Evolutionary conservation across 2,329 filamentous ascomycete genomes (phyloP).

Genomic region (Phialemonium atrogriseum): DNA sequence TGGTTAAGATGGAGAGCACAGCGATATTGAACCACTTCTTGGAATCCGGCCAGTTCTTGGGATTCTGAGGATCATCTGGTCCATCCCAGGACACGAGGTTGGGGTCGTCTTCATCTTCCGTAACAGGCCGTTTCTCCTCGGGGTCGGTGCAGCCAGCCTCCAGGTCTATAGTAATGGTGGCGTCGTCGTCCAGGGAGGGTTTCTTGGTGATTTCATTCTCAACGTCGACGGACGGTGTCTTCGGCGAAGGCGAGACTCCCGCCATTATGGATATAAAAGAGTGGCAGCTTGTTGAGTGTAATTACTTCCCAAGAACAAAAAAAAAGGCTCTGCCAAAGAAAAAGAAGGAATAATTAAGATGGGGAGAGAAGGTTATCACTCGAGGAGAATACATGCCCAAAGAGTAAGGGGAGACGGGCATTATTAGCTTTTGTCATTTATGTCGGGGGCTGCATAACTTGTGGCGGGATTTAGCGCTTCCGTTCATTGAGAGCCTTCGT

Average conservation of each 20-base stretch:
- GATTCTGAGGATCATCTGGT: conserved; percentile 40
- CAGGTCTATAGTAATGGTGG: conserved; percentile 1
- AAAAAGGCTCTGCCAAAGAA: too few species aligned
- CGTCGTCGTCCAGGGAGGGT: too few species aligned
- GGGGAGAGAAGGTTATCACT: too few species aligned
- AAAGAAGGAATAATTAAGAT: too few species aligned
- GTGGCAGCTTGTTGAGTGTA: neutral
- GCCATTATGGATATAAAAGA: neutral
- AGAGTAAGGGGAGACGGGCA: too few species aligned
- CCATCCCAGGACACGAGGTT: conserved; percentile 42
- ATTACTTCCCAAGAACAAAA: too few species aligned
- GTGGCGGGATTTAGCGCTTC: too few species aligned
- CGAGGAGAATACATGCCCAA: too few species aligned
- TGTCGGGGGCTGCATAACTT: too few species aligned
- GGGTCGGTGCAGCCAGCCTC: neutral
- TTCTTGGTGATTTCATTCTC: too few species aligned
- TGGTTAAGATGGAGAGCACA: conserved; percentile 47
- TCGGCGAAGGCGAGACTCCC: neutral
- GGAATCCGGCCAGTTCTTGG: conserved; percentile 45
- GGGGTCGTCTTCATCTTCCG: conserved; percentile 19
- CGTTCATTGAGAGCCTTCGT: too few species aligned
- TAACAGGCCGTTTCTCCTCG: neutral
- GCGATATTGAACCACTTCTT: conserved; percentile 51
- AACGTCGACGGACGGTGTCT: neutral
- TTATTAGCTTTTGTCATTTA: too few species aligned